Conservation (phyloP, 2,329 filamentous ascomycete genomes). For the Samsoniella hepiali region DNA sequence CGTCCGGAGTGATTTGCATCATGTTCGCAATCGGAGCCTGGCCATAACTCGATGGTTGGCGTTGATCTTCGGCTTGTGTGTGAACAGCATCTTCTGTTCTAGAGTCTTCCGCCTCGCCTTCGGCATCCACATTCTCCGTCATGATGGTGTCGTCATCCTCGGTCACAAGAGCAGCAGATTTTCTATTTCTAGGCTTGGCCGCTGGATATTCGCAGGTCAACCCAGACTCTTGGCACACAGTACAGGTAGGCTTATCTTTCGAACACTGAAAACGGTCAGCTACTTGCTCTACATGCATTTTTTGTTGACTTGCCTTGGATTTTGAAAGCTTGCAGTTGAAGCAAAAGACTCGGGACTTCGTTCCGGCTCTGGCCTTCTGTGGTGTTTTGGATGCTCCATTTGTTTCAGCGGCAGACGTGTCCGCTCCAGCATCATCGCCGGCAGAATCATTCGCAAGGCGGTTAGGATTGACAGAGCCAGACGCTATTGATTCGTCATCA, state of each 20-base stretch:
- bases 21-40: slow-evolving; percentile 6
- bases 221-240: slow-evolving; percentile 33
- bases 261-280: slow-evolving; percentile 37
- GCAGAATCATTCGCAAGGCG: background rate
- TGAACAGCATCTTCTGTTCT: slow-evolving; percentile 5
- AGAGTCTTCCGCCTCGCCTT: slow-evolving; percentile 17
- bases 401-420: background rate
- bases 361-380: slow-evolving; percentile 22
- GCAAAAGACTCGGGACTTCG: slow-evolving; percentile 36
- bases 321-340: slow-evolving; percentile 33
- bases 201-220: slow-evolving; percentile 39
- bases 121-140: slow-evolving; percentile 13
- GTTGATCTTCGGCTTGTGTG: background rate
- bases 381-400: background rate
- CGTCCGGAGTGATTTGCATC: slow-evolving; percentile 13
- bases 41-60: background rate
- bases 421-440: background rate
- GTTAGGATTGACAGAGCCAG: slow-evolving; percentile 3
- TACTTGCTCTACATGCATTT: background rate
- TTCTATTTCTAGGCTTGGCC: slow-evolving; percentile 28
- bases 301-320: slow-evolving; percentile 33
- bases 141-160: slow-evolving; percentile 22
- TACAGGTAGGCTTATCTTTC: slow-evolving; percentile 39
- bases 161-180: slow-evolving; percentile 23
- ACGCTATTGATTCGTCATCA: slow-evolving; percentile 1